phyloP scores from a whole-genome alignment of 805 yeast genomes.

The Lipomyces spencermartinsiae region DNA sequence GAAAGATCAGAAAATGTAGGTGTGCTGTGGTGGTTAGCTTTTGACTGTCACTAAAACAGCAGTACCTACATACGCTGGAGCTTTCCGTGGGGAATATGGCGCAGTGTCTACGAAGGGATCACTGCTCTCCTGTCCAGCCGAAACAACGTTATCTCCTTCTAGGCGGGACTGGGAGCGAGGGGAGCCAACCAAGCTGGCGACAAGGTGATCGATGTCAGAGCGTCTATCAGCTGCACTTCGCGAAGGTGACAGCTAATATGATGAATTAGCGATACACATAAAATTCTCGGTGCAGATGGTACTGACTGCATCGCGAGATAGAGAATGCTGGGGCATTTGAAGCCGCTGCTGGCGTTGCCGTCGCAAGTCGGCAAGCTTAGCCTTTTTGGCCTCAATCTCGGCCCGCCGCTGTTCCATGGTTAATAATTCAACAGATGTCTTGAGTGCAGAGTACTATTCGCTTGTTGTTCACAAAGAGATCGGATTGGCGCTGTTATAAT shows the following conservation, averaged over 20 bases:
- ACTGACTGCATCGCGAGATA: constrained; percentile 20
- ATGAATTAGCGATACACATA: not conserved
- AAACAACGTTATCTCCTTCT: not conserved
- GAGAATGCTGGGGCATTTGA: constrained; percentile 7
- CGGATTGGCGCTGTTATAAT: not conserved
- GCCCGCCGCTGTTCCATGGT: constrained; percentile 45
- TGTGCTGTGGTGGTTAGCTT: not conserved
- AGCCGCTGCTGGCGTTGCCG: constrained; percentile 51
- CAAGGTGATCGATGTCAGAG: constrained; percentile 42
- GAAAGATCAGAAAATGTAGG: not conserved
- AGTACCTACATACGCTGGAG: not conserved
- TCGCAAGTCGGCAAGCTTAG: constrained; percentile 58
- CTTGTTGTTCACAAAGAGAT: not conserved
- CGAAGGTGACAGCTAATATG: constrained; percentile 15
- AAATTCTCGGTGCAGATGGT: not conserved
- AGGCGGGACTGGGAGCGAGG: constrained; percentile 12
- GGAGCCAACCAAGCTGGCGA: constrained; percentile 39
- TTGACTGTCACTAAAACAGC: not conserved
- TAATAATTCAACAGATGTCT: not conserved
- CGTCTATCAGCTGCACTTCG: constrained; percentile 15
- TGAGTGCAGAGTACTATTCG: not conserved
- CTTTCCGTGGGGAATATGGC: not conserved
- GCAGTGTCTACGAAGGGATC: not conserved
- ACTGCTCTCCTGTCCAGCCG: not conserved
- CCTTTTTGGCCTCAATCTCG: constrained; percentile 61